Conservation (phyloP, 768 basidiomycete species). For the Russula sp. region DNA sequence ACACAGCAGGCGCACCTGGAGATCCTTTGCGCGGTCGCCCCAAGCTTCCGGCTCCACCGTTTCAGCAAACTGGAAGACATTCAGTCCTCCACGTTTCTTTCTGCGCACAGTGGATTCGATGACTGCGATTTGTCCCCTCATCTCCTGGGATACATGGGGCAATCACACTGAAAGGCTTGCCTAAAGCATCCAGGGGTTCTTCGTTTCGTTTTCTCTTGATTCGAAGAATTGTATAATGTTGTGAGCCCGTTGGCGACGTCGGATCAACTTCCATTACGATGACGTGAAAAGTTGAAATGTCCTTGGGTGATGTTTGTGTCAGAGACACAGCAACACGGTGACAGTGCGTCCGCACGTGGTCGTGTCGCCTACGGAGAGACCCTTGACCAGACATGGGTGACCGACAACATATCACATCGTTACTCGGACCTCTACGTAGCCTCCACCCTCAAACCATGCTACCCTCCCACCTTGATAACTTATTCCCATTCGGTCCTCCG, state of each 20-base stretch:
- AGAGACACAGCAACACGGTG: not conserved
- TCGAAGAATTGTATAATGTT: constrained; percentile 62
- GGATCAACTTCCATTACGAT: constrained; percentile 17
- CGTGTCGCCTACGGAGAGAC: not conserved
- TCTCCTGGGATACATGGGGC: constrained; percentile 8
- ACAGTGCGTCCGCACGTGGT: not conserved
- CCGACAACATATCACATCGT: no score
- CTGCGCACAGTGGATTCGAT: constrained; percentile 53
- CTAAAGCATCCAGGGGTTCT: constrained; percentile 75
- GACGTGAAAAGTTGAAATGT: no score
- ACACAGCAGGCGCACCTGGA: constrained; percentile 46
- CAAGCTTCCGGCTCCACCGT: constrained; percentile 67
- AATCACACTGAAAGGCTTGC: constrained; percentile 33
- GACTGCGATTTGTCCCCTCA: constrained; percentile 32
- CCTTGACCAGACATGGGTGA: no score
- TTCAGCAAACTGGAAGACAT: constrained; percentile 74
- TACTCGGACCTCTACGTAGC: no score
- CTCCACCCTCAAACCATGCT: no score
- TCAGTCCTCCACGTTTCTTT: constrained; percentile 45
- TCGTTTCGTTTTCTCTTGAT: constrained; percentile 81
- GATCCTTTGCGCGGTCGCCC: constrained; percentile 53
- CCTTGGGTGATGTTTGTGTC: not conserved
- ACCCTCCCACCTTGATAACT: no score
- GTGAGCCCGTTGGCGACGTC: constrained; percentile 21
- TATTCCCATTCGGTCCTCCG: no score